Conservation (phyloP, 2,329 filamentous ascomycete species). For the Dendrostoma leiphaemia region DNA sequence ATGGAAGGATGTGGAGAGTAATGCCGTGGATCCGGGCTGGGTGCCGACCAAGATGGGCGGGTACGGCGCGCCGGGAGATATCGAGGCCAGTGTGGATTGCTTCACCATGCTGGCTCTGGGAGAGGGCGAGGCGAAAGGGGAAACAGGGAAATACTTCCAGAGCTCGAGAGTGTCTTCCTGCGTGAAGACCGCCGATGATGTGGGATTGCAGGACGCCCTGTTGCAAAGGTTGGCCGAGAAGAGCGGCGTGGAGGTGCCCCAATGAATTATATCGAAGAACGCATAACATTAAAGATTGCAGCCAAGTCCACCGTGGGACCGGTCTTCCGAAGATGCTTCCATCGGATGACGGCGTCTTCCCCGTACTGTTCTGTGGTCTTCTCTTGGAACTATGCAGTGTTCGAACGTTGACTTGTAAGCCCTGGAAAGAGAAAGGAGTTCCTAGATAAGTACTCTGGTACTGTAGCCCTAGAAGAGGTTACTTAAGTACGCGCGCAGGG, state of each 20-base stretch:
- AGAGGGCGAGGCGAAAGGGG: constrained; percentile 26
- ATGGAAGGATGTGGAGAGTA: constrained; percentile 40
- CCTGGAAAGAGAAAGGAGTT: too few species aligned
- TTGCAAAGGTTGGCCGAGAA: constrained; percentile 33
- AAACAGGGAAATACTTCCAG: constrained; percentile 39
- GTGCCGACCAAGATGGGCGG: constrained; percentile 55
- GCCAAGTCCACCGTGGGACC: too few species aligned
- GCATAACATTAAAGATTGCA: too few species aligned
- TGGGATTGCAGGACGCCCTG: constrained; percentile 41
- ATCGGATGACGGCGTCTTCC: too few species aligned
- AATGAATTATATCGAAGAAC: too few species aligned
- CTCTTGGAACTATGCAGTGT: too few species aligned
- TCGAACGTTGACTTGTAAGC: too few species aligned
- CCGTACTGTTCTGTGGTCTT: too few species aligned
- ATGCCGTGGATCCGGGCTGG: constrained; percentile 52
- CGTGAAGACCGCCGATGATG: constrained; percentile 33
- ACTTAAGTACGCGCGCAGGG: too few species aligned
- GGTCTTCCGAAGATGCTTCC: too few species aligned
- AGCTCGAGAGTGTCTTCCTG: constrained; percentile 27
- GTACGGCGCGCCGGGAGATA: constrained; percentile 40
- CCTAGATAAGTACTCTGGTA: too few species aligned
- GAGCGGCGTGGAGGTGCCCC: constrained; percentile 21
- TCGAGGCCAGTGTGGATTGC: constrained; percentile 45
- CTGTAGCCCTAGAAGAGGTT: too few species aligned
- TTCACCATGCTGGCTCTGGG: constrained; percentile 47